phyloP scores from a whole-genome alignment of 495 filamentous ascomycete species.

The Usnea hakonensis region DNA sequence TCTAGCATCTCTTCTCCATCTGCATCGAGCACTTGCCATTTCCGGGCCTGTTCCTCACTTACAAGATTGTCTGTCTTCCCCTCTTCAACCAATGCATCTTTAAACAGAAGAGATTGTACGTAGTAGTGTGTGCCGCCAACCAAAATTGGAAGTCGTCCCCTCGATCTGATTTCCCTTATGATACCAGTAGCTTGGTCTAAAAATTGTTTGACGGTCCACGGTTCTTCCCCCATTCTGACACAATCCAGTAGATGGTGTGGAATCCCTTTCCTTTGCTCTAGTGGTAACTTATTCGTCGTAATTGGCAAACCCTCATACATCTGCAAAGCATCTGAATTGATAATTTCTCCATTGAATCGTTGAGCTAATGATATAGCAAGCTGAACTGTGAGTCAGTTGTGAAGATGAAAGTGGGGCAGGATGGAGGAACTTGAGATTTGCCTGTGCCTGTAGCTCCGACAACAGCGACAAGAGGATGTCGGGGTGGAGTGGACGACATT shows the following conservation, averaged over 20 bases:
- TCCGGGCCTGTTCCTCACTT: conserved; percentile 25
- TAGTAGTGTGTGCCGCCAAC: conserved; percentile 97
- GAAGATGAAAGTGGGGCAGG: neutral
- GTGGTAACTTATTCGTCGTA: conserved; percentile 86
- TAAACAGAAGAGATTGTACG: conserved; percentile 76
- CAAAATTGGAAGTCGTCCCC: conserved; percentile 77
- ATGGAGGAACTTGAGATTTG: conserved; percentile 77
- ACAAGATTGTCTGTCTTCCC: conserved; percentile 18
- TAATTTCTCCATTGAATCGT: conserved; percentile 83
- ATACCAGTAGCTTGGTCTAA: conserved; percentile 55
- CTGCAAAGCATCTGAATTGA: conserved; percentile 99
- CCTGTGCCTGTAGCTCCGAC: conserved; percentile 93
- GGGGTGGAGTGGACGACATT: conserved; percentile 4
- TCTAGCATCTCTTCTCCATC: conserved; percentile 61
- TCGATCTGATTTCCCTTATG: conserved; percentile 67
- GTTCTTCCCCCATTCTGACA: conserved; percentile 60
- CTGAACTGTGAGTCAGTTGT: conserved; percentile 38
- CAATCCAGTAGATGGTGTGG: conserved; percentile 84
- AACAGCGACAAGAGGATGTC: conserved; percentile 67
- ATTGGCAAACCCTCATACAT: conserved; percentile 90
- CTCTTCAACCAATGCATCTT: conserved; percentile 50
- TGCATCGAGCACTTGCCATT: conserved; percentile 65
- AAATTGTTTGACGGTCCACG: conserved; percentile 78
- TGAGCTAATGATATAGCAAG: conserved; percentile 85
- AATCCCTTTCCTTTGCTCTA: conserved; percentile 67